Conservation (phyloP, 139 green algal genomes). For the Trebouxia sp. region DNA sequence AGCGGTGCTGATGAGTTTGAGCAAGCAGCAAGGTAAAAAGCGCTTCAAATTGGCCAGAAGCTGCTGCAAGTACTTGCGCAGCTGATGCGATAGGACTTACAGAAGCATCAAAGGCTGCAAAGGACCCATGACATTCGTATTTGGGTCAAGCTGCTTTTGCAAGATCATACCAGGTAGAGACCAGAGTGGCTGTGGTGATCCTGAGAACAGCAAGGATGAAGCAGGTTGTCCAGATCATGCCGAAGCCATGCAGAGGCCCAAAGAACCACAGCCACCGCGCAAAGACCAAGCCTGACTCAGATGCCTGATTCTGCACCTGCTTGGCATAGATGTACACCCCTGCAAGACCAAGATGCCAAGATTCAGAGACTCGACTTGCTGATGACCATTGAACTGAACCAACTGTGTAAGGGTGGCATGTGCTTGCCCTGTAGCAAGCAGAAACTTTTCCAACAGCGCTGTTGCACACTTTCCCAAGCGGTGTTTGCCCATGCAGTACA, state of each 20-base stretch:
- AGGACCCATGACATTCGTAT: not conserved
- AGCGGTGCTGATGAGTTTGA: no score
- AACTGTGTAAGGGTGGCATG: no score
- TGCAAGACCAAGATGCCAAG: no score
- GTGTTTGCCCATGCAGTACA: no score
- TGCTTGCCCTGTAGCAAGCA: no score
- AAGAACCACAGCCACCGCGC: conserved; percentile 14
- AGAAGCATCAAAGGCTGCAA: not conserved
- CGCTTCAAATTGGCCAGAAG: no score
- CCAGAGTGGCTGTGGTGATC: conserved; percentile 15
- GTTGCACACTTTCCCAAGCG: no score
- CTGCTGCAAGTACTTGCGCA: no score
- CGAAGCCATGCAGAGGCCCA: conserved; percentile 7
- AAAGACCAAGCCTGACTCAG: not conserved
- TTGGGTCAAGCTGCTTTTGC: not conserved
- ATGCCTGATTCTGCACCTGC: not conserved
- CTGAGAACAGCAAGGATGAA: conserved; percentile 18
- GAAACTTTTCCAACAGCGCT: no score
- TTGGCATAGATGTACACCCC: not conserved
- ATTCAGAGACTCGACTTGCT: no score
- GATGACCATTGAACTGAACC: no score
- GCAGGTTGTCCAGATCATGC: conserved; percentile 5
- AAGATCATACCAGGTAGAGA: conserved; percentile 5
- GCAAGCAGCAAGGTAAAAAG: no score
- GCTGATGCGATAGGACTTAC: not conserved